Percentiles rank a stretch among this genome's conserved stretches.
phyloP scores from a whole-genome alignment of 1,284 basidiomycete genomes.

The Omphalotus olearius region DNA sequence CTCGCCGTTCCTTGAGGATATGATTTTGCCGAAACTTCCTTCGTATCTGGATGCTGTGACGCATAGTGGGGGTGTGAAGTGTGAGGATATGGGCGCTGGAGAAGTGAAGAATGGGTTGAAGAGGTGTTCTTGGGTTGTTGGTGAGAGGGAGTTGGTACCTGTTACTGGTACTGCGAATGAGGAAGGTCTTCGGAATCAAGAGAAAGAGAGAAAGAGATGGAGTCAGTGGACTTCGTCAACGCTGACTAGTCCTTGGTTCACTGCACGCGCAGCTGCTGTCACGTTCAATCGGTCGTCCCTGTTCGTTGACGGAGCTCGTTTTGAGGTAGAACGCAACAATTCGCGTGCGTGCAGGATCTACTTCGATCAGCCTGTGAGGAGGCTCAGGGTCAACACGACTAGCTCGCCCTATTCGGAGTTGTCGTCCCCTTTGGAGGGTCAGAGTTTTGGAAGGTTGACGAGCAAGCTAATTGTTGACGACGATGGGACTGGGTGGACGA shows the following conservation, averaged over 20 bases:
- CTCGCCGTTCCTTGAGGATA: slow-evolving; percentile 35
- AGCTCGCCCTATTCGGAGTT: too few relatives aligned
- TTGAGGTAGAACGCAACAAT: slow-evolving; percentile 50
- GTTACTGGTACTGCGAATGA: background rate
- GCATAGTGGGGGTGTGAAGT: slow-evolving; percentile 26
- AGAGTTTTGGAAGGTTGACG: slow-evolving; percentile 35
- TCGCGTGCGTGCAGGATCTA: slow-evolving; percentile 62
- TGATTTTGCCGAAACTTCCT: slow-evolving; percentile 48
- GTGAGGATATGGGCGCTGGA: slow-evolving; percentile 17
- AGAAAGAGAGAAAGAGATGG: background rate
- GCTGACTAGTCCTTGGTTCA: slow-evolving; percentile 2
- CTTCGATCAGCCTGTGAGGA: slow-evolving; percentile 38
- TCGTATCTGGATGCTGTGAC: slow-evolving; percentile 31
- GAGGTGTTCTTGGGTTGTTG: slow-evolving; percentile 30
- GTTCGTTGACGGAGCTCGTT: slow-evolving; percentile 30
- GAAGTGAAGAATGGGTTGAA: slow-evolving; percentile 22
- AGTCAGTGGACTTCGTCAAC: background rate
- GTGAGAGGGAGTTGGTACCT: slow-evolving; percentile 1
- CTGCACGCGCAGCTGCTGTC: slow-evolving; percentile 18
- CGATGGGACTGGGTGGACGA: slow-evolving; percentile 21
- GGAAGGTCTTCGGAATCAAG: background rate
- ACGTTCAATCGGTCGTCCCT: slow-evolving; percentile 8
- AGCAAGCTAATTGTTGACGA: background rate
- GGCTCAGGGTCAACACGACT: slow-evolving; percentile 26
- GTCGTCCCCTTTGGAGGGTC: slow-evolving; percentile 14